Evolutionary conservation across 2,329 filamentous ascomycete species (phyloP), one percentile per base, ranked within the genome.

Genomic region (Cucurbitaria berberidis): DNA sequence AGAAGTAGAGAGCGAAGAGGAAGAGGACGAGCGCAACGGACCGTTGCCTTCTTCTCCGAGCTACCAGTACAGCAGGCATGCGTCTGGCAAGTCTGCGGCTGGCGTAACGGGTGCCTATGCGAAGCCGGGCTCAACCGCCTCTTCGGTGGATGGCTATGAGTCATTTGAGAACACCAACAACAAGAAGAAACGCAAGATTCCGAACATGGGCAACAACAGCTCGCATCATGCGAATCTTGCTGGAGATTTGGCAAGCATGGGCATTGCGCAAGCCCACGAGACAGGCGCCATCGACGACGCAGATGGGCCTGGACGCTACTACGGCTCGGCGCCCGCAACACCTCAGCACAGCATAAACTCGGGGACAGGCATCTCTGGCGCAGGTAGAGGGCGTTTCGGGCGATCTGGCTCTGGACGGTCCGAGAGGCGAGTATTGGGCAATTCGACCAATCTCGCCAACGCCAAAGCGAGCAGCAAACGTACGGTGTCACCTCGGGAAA

Each of bases 121-220:
- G 45, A 74, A 74, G 57, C 74, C 80, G 21, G 76, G 85, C 38
- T 84, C 86, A 19, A 83, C 88, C 43, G 83, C 83, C 38, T 91
- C 90, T 11, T 86, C 88, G 21, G 82, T 85, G 10, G 93, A 98
- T 73, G 92, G 93, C 13, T 98, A 98, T 74, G 95, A 99, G 74
- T 95, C 91, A 6, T 96, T 97, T 67, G 95, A 99, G 76, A 98
- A 98, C 68, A 96, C 91, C 30, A 98, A 96, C 75, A 99, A 99
- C 74, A 99, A 99, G 78, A 99, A 98, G 81, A 98, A 99, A 77
- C 86, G 95, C 63, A 99, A 99, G 78, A 98, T 99, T 32, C 95
- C 95, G 0, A 92, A 92, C 0, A 91, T 91, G 9, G 89, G 90
- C 16, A 89, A 90, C 66, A 81, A 86, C 13, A 84, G 78, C 48